Evolutionary conservation across 805 yeast species (phyloP), one percentile per base, ranked within the genome.

Genomic region (Brettanomyces naardenensis): DNA sequence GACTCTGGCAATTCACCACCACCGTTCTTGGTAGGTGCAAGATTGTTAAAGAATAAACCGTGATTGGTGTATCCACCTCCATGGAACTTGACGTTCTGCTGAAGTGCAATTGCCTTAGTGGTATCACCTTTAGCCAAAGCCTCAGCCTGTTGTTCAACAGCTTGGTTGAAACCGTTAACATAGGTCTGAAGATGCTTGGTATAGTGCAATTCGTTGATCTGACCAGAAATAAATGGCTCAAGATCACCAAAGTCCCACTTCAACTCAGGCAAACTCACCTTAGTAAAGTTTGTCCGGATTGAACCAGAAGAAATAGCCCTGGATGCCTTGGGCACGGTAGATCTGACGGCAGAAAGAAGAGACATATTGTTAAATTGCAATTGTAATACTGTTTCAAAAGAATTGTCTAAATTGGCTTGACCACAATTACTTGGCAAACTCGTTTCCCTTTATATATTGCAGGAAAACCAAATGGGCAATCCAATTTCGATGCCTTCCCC

Each of bases 51-150:
- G 73, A 83, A 87, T 48, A 87, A 65, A 47, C 77, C 68, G 66
- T 87, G 96, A 76, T 87, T 87, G 56, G 80, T 67, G 68, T 69
- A 84, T 22, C 96, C 96, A 59, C 96, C 96, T 50, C 92, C 92
- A 62, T 87, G 89, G 77, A 87, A 87, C 59, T 84, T 87, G 68
- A 88, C 76, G 49, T 72, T 66, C 52, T 83, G 82, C 59, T 81
- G 83, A 47, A 85, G 67, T 47, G 69, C 74, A 52, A 80, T 69
- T 35, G 80, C 62, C 54, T 73, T 74, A 53, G 73, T 65, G 44
- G 69, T 68, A 44, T 80, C 83, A 44, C 79, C 74, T 38, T 68
- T 66, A 28, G 64, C 61, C 43, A 72, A 54, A 34, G 95, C 88
- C 50, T 75, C 83, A 10, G 73, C 72, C 37, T 77, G 68, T 64